Base-by-base conservation (phyloP, 768 basidiomycete species). In the Strobilomyces echinocephalus region DNA sequence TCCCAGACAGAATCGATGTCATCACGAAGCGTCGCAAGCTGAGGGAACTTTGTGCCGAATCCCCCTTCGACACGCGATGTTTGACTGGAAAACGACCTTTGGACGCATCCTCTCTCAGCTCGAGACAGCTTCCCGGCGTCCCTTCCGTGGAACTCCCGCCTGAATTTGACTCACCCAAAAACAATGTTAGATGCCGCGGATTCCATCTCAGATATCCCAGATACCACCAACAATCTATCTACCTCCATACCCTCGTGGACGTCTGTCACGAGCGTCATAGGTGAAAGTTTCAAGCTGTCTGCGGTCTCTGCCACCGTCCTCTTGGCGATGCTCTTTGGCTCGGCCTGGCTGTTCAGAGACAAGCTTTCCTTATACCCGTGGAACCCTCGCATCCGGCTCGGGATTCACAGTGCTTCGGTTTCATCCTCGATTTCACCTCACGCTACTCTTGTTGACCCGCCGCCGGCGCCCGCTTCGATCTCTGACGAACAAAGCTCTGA, bases 71-170 rank as follows among this genome's bases (percentile, higher is more conserved):
- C 63, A 72, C 75, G 5, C 75, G 77, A 10, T 90, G 88, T 65
- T 68, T 87, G 15, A 79, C 82, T 11, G 88, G 88, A 21, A 76
- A 86, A 43, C 74, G 81, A 8, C 69, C 65, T 18, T 68, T 88
- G 18, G 81, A 83, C 57, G 73, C 75, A 2, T 70, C 70, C 5
- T 66, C 63, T 14, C 76, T 77, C 12, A 79, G 76, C 59, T 80
- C 77, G 6, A 74, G 83, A 57, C 74, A 88, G 20, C 72, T 88
- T 3, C 85, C 87, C 50, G 83, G 80, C 3, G 80, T 80, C 1
- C 78, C 78, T 7, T 67, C 69, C 3, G 72, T 62, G 3, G 65
- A 74, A 8, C 56, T 55, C 9, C 66, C 69, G 16, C 71, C 70
- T 34, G 60, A 64, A 34, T 48, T 59, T 24, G 55, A 60, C 43